Percentiles rank a stretch among this genome's conserved stretches.
Evolutionary conservation across 768 basidiomycete genomes (phyloP).

Genomic region (Xerocomellus intermedius): DNA sequence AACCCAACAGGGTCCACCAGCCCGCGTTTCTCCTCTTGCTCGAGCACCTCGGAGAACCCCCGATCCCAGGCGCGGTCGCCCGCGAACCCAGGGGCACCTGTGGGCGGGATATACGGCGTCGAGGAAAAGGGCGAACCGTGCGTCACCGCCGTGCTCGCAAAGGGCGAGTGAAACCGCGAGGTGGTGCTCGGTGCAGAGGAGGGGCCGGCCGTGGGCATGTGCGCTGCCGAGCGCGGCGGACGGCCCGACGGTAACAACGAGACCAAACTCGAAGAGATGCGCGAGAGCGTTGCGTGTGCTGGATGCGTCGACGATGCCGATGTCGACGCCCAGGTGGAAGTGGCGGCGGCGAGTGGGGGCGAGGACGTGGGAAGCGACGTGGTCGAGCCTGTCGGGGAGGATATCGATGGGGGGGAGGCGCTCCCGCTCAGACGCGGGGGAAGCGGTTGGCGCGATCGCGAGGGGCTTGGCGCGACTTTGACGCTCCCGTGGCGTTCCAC

Average conservation of each 20-base stretch:
- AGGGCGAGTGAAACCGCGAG: slow-evolving; percentile 18
- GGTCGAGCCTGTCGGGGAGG: slow-evolving; percentile 18
- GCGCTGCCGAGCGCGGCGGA: slow-evolving; percentile 15
- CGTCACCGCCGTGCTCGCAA: slow-evolving; percentile 21
- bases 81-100: slow-evolving; percentile 76
- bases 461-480: slow-evolving; percentile 9
- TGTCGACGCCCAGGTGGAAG: background rate
- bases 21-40: slow-evolving; percentile 38
- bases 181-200: slow-evolving; percentile 14
- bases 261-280: slow-evolving; percentile 51
- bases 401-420: slow-evolving; percentile 25
- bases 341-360: background rate
- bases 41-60: slow-evolving; percentile 52
- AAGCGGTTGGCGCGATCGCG: slow-evolving; percentile 15
- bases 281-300: slow-evolving; percentile 40
- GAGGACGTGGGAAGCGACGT: slow-evolving; percentile 11
- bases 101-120: slow-evolving; percentile 45
- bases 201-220: slow-evolving; percentile 2
- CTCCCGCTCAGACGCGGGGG: slow-evolving; percentile 23
- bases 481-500: slow-evolving; percentile 7
- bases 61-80: slow-evolving; percentile 71
- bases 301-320: slow-evolving; percentile 9
- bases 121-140: slow-evolving; percentile 54
- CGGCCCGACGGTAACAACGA: slow-evolving; percentile 39
- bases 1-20: slow-evolving; percentile 41